These are phyloP conservation scores for Rhinocladiella similis DNA, from an alignment of 2,329 filamentous ascomycete species.

Conservation along the genomic window DNA sequence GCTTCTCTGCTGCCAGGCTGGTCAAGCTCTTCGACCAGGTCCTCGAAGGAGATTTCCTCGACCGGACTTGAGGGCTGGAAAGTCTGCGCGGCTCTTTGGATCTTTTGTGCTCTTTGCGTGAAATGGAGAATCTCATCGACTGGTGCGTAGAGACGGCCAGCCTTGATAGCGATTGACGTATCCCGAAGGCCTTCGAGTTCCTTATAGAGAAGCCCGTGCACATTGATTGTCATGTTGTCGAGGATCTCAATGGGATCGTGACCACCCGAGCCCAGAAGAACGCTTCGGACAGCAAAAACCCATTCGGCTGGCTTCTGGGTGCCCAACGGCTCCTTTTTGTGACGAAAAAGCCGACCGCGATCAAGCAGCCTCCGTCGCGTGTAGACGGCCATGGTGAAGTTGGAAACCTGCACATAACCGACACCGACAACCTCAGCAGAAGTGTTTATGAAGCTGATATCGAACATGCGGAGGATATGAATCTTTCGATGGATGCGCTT, in stretches of 20 bases:
- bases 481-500: constrained; percentile 85
- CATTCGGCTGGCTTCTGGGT: constrained; percentile 83
- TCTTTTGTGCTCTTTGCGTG: constrained; percentile 51
- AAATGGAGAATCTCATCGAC: constrained; percentile 79
- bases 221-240: constrained; percentile 82
- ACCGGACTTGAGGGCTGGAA: constrained; percentile 34
- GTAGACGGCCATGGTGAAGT: constrained; percentile 82
- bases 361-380: constrained; percentile 90
- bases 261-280: constrained; percentile 84
- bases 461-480: constrained; percentile 84
- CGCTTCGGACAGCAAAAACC: constrained; percentile 81
- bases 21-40: constrained; percentile 73
- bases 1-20: constrained; percentile 66
- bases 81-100: constrained; percentile 42
- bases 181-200: constrained; percentile 85
- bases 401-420: constrained; percentile 81
- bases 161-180: constrained; percentile 83
- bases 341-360: constrained; percentile 82
- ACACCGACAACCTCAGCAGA: constrained; percentile 76
- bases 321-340: constrained; percentile 64
- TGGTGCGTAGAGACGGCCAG: constrained; percentile 86
- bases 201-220: constrained; percentile 87
- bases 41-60: constrained; percentile 65
- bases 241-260: constrained; percentile 82
- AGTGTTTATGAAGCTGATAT: constrained; percentile 81